Evolutionary conservation across 2,329 filamentous ascomycete genomes (phyloP).

Genomic region (Paramyrothecium sp.): DNA sequence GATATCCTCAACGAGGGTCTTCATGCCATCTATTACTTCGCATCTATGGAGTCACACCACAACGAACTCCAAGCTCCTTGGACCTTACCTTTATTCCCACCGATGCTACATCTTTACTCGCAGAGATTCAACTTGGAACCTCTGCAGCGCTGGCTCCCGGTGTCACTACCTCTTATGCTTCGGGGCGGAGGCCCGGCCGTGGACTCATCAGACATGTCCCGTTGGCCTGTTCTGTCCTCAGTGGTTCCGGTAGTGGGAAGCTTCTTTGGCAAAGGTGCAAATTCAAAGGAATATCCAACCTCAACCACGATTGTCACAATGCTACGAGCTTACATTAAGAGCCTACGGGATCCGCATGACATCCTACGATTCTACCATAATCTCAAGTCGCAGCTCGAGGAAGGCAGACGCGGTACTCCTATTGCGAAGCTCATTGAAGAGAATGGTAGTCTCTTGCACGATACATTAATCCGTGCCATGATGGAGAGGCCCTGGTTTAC

Average conservation of each 20-base stretch:
- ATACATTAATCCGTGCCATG: conserved; percentile 48
- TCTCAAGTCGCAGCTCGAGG: conserved; percentile 42
- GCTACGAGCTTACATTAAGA: conserved; percentile 44
- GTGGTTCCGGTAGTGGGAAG: conserved; percentile 30
- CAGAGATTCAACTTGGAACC: conserved; percentile 46
- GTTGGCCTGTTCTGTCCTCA: conserved; percentile 27
- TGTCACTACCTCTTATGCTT: conserved; percentile 28
- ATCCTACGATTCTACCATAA: conserved; percentile 45
- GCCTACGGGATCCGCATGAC: conserved; percentile 34
- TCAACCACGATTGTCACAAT: conserved; percentile 42
- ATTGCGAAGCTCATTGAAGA: conserved; percentile 35
- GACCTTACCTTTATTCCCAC: conserved; percentile 37
- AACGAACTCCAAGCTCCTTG: conserved; percentile 26
- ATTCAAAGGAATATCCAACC: conserved; percentile 30
- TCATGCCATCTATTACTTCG: conserved; percentile 47
- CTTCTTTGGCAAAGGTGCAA: conserved; percentile 22
- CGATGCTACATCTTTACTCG: conserved; percentile 48
- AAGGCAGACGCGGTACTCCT: conserved; percentile 27
- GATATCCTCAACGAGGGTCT: conserved; percentile 38
- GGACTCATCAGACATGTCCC: conserved; percentile 18
- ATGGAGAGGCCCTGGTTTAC: conserved; percentile 37
- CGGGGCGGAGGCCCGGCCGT: conserved; percentile 14
- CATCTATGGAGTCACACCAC: conserved; percentile 35
- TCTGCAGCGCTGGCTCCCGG: conserved; percentile 38
- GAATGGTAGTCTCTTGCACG: conserved; percentile 44